Evolutionary conservation across 805 yeast genomes (phyloP).

Genomic region (Candida germanica): DNA sequence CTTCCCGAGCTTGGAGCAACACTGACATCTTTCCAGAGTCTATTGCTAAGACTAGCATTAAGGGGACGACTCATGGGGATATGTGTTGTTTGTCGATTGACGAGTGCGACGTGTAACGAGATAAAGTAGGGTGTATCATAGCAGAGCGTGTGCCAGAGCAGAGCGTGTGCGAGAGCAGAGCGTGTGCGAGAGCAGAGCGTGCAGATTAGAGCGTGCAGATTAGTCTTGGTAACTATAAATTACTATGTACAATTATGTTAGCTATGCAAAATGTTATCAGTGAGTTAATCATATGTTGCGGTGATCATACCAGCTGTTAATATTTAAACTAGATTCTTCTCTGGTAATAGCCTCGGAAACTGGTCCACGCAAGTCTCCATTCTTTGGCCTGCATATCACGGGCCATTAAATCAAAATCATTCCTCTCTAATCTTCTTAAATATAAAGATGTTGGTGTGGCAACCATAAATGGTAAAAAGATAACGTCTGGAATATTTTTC

Average conservation of each 20-base stretch:
- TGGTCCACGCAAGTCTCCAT: constrained; percentile 65
- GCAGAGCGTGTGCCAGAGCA: no score
- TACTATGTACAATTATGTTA: neutral
- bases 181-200: no score
- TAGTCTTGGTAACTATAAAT: no score
- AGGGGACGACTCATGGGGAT: neutral
- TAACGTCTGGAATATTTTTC: constrained; percentile 54
- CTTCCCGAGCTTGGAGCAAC: neutral
- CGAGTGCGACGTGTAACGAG: neutral
- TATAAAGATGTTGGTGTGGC: constrained; percentile 65
- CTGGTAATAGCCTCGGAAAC: constrained; percentile 46
- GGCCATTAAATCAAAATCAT: constrained; percentile 59
- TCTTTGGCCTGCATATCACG: constrained; percentile 47
- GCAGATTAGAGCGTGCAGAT: no score
- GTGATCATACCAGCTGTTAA: no score
- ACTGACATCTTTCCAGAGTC: neutral
- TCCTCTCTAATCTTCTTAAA: constrained; percentile 55
- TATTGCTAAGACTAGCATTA: neutral
- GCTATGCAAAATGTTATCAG: neutral
- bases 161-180: no score
- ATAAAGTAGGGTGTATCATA: no score
- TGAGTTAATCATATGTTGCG: no score
- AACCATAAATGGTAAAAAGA: constrained; percentile 65
- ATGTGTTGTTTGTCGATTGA: constrained; percentile 2
- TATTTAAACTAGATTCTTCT: constrained; percentile 29